Base-by-base conservation (phyloP, 1,284 basidiomycete species). In the Pisolithus thermaeus region DNA sequence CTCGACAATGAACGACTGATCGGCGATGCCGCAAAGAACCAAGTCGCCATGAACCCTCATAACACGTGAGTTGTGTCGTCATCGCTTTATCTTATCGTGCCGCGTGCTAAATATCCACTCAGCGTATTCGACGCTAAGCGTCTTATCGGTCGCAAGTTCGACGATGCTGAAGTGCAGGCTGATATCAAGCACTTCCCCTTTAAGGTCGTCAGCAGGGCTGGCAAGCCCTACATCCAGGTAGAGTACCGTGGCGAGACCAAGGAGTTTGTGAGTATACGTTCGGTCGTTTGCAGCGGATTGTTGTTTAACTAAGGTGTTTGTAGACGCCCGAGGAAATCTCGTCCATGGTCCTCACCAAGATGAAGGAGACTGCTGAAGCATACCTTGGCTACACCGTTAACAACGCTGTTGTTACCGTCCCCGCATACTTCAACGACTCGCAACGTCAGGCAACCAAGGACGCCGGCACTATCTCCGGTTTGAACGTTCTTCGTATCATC, bases 331-430 rank as follows among this genome's bases (percentile, higher is more conserved):
- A 97, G 70, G 95, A 98, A 74, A 85, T 99, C 64, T 97, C 94
- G 3, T 94, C 96, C 54, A 99, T 99, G 95, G 83, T 99, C 59
- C 83, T 97, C 55, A 75, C 84, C 61, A 98, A 98, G 81, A 98
- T 98, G 96, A 94, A 92, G 80, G 96, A 98, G 78, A 92, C 85
- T 52, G 95, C 95, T 45, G 96, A 98, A 78, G 90, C 95, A 25
- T 97, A 98, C 77, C 86, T 99, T 61, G 96, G 95, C 57, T 74
- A 72, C 51, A 82, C 77, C 58, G 78, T 96, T 69, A 84, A 73
- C 67, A 90, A 95, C 67, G 96, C 96, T 56, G 93, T 97, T 62
- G 86, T 97, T 67, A 94, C 91, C 55, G 92, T 96, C 56, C 94
- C 93, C 45, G 92, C 94, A 50, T 97, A 98, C 81, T 98, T 98